phyloP scores from a whole-genome alignment of 768 basidiomycete species.

The Agaricus subrufescens region DNA sequence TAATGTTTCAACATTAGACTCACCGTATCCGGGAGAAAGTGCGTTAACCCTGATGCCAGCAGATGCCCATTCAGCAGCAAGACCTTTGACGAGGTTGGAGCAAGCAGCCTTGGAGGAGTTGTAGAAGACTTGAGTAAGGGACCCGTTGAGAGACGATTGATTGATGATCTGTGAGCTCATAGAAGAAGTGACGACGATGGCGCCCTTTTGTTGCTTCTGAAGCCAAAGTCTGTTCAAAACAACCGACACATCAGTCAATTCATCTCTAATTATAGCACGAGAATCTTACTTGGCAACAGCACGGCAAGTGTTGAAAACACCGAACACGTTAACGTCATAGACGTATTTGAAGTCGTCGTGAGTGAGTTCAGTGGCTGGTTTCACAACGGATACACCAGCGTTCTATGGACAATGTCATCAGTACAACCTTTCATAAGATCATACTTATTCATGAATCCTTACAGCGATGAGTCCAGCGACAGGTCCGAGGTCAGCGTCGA shows the following conservation, averaged over 20 bases:
- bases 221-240: slow-evolving; percentile 38
- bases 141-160: slow-evolving; percentile 34
- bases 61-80: slow-evolving; percentile 61
- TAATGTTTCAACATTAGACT: slow-evolving; percentile 13
- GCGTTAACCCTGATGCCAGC: slow-evolving; percentile 54
- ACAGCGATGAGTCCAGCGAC: slow-evolving; percentile 58
- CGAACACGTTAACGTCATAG: slow-evolving; percentile 58
- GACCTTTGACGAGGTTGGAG: slow-evolving; percentile 47
- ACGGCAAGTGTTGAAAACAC: slow-evolving; percentile 60
- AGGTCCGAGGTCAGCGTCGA: slow-evolving; percentile 42
- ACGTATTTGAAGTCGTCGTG: slow-evolving; percentile 51
- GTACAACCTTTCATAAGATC: background rate
- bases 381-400: slow-evolving; percentile 59
- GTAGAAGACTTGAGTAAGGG: slow-evolving; percentile 56
- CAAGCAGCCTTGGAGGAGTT: slow-evolving; percentile 71
- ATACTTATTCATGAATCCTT: slow-evolving; percentile 11
- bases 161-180: slow-evolving; percentile 71
- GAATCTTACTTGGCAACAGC: slow-evolving; percentile 48
- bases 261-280: background rate
- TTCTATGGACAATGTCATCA: slow-evolving; percentile 30
- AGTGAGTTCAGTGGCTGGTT: slow-evolving; percentile 54
- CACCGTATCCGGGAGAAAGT: slow-evolving; percentile 58
- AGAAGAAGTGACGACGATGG: slow-evolving; percentile 60
- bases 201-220: slow-evolving; percentile 31
- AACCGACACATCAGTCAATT: background rate